Conservation (phyloP, 2,329 filamentous ascomycete genomes). For the Apiospora kogelbergensis region DNA sequence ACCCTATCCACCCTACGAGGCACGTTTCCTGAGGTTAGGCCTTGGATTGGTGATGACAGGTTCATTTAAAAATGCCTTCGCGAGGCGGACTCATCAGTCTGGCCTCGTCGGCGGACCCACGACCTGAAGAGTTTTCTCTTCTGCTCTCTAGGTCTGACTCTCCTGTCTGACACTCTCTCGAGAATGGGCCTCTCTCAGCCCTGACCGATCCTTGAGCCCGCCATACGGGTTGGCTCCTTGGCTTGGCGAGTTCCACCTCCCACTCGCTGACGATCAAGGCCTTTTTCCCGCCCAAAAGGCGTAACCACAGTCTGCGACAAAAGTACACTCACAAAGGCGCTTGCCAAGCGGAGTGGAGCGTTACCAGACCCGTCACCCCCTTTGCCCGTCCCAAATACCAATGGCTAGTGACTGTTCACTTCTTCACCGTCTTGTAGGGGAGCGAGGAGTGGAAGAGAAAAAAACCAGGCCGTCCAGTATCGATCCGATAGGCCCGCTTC, state of each 20-base stretch:
- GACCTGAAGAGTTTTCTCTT: background rate
- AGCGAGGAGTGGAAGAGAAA: background rate
- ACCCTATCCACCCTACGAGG: conserved; percentile 27
- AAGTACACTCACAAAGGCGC: background rate
- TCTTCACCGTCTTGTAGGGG: background rate
- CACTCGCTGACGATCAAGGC: background rate
- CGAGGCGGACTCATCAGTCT: background rate
- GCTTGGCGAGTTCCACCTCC: background rate
- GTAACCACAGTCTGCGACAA: background rate
- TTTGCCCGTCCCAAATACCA: background rate
- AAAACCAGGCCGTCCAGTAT: background rate
- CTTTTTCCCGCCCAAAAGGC: background rate
- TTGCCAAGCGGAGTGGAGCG: background rate
- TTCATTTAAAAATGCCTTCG: conserved; percentile 12
- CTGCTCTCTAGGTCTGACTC: background rate
- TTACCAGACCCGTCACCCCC: background rate
- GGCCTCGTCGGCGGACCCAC: background rate
- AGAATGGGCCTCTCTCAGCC: conserved; percentile 5
- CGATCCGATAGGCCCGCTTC: background rate
- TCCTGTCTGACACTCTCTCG: background rate
- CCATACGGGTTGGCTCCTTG: background rate
- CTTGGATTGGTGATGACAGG: conserved; percentile 9
- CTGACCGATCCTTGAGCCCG: background rate
- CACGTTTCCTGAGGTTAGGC: conserved; percentile 20
- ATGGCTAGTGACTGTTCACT: background rate